A percentile compares a stretch with the other conserved stretches of the same genome.
These are phyloP conservation scores for Fraxinus cuspidata DNA, from an alignment of 257 asterid genomes.

Conservation along the genomic window DNA sequence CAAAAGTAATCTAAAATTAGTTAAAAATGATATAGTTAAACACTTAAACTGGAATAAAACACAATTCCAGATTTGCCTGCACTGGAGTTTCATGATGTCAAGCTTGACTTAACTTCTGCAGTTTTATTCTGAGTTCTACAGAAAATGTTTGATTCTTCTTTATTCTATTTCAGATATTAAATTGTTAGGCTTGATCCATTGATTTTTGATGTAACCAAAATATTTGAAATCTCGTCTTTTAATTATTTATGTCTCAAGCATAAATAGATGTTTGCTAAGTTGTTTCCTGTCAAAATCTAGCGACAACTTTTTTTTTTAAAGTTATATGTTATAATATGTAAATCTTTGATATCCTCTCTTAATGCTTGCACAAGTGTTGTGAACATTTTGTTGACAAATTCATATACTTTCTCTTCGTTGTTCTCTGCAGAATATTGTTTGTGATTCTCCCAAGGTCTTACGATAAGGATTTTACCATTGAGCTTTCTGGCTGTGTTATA, in stretches of 20 bases:
- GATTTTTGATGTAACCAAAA: neutral
- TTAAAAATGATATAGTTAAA: neutral
- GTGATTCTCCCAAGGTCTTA: slow-evolving; percentile 19
- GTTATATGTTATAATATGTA: neutral
- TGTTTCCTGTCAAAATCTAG: neutral
- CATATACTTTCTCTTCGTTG: slow-evolving; percentile 1
- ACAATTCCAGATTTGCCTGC: neutral
- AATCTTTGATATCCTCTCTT: slow-evolving; percentile 6
- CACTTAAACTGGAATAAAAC: neutral
- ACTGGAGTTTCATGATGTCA: neutral
- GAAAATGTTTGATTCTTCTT: neutral
- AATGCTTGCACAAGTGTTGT: neutral
- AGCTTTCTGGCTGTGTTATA: slow-evolving; percentile 35
- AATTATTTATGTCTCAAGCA: neutral
- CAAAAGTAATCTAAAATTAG: neutral
- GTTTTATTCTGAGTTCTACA: neutral
- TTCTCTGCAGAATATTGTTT: slow-evolving; percentile 22
- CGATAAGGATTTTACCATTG: slow-evolving; percentile 22
- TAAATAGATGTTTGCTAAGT: neutral
- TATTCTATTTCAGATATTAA: neutral
- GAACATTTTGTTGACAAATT: neutral
- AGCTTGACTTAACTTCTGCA: slow-evolving; percentile 12
- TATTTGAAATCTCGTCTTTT: neutral
- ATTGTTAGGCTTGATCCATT: neutral
- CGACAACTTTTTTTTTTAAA: neutral